Conservation (phyloP, 129 eudicot genomes). For the Centaurea solstitialis region DNA sequence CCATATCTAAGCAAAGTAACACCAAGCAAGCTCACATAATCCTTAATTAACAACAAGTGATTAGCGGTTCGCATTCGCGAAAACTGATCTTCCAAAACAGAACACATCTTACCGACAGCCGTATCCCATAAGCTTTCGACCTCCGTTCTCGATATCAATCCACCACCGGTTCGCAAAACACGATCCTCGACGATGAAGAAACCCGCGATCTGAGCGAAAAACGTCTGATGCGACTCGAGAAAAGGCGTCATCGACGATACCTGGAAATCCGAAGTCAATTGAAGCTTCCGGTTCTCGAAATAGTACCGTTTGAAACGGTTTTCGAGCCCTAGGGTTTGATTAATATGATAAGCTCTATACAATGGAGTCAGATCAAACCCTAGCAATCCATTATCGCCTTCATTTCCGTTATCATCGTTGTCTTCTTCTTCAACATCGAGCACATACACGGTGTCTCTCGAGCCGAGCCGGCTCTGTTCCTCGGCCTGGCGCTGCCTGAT, state of each 20-base stretch:
- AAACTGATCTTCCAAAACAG: constrained; percentile 95
- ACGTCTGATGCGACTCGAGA: constrained; percentile 93
- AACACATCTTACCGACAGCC: constrained; percentile 96
- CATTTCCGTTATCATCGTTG: constrained; percentile 51
- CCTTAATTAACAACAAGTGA: constrained; percentile 95
- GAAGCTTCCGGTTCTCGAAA: constrained; percentile 92
- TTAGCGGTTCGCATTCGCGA: constrained; percentile 98
- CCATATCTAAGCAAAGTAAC: constrained; percentile 88
- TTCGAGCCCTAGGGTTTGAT: constrained; percentile 85
- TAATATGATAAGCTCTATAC: constrained; percentile 86
- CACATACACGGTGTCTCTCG: constrained; percentile 78
- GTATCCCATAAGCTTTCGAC: constrained; percentile 95
- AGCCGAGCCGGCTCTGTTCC: constrained; percentile 86
- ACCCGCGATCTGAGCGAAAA: constrained; percentile 98
- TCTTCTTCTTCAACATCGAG: constrained; percentile 89
- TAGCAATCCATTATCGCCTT: constrained; percentile 37
- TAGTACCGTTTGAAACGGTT: constrained; percentile 77
- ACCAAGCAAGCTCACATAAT: constrained; percentile 94
- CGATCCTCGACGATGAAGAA: constrained; percentile 95
- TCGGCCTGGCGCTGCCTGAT: constrained; percentile 94
- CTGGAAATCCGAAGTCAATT: constrained; percentile 94
- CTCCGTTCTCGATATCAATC: constrained; percentile 89
- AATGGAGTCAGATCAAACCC: constrained; percentile 91
- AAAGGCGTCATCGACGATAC: constrained; percentile 97
- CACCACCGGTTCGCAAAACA: constrained; percentile 89